Conservation (phyloP, 495 filamentous ascomycete genomes). For the Penicillium subrubescens region DNA sequence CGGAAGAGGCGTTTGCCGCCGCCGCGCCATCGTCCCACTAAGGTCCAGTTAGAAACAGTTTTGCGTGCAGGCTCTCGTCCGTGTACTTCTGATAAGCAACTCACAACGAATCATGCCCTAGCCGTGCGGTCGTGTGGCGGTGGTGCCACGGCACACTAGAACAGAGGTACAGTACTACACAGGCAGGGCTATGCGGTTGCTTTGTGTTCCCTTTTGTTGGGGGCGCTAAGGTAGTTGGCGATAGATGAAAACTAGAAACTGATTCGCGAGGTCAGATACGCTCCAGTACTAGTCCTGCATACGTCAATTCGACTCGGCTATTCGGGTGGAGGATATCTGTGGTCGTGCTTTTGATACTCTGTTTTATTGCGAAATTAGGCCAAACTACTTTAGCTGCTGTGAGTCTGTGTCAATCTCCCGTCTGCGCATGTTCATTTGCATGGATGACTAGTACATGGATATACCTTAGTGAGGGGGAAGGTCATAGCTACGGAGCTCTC, state of each 20-base stretch:
- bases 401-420: slow-evolving; percentile 1
- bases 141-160: slow-evolving; percentile 13
- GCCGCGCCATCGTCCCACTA: slow-evolving; percentile 17
- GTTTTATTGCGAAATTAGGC: neutral
- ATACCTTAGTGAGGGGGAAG: slow-evolving; percentile 2
- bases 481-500: neutral
- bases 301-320: neutral
- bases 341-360: neutral
- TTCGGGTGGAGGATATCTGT: neutral
- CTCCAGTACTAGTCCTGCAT: neutral
- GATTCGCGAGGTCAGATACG: neutral
- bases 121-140: slow-evolving; percentile 4
- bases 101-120: slow-evolving; percentile 9
- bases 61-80: slow-evolving; percentile 7
- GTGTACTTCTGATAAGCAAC: slow-evolving; percentile 13
- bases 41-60: slow-evolving; percentile 9
- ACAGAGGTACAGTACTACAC: neutral
- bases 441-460: neutral
- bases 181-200: neutral
- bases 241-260: slow-evolving; percentile 2
- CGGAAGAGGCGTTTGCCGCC: slow-evolving; percentile 30
- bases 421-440: neutral
- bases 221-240: neutral
- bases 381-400: neutral
- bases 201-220: neutral